phyloP scores from a whole-genome alignment of 1,284 basidiomycete genomes.

The Ganoderma sinense region DNA sequence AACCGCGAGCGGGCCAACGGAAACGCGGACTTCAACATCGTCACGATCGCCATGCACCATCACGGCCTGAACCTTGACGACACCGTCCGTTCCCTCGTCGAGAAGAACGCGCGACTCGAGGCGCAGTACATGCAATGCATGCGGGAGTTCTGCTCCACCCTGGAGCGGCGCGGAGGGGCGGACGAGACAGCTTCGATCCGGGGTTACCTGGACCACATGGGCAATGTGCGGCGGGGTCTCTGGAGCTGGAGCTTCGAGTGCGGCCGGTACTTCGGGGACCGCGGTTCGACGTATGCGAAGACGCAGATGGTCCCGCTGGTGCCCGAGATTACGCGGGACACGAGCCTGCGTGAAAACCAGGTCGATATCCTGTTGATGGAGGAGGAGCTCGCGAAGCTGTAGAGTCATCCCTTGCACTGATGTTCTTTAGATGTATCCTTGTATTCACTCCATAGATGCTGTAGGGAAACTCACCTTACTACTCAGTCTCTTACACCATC shows the following conservation, averaged over 20 bases:
- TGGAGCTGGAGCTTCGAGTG: slow-evolving; percentile 46
- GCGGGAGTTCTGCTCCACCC: slow-evolving; percentile 29
- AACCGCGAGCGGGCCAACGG: slow-evolving; percentile 46
- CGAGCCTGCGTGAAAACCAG: neutral
- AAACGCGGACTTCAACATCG: slow-evolving; percentile 44
- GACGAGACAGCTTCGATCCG: slow-evolving; percentile 6
- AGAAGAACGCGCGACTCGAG: slow-evolving; percentile 36
- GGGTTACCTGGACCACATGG: slow-evolving; percentile 39
- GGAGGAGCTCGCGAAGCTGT: neutral
- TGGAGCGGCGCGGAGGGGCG: neutral
- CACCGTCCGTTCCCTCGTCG: slow-evolving; percentile 43
- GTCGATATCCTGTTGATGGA: neutral
- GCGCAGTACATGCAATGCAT: slow-evolving; percentile 31
- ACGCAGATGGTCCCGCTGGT: slow-evolving; percentile 19
- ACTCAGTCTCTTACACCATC: no score
- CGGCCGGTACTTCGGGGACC: slow-evolving; percentile 42
- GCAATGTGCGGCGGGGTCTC: slow-evolving; percentile 39
- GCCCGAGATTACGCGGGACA: neutral
- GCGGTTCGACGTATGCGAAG: slow-evolving; percentile 33
- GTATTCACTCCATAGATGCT: no score
- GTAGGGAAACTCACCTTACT: no score
- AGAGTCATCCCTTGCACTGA: neutral
- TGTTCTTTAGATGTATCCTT: no score
- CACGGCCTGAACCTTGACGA: slow-evolving; percentile 38
- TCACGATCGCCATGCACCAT: slow-evolving; percentile 41